Evolutionary conservation across 805 yeast genomes (phyloP), one percentile per base, ranked within the genome.

Genomic region (Suhomyces sp.): DNA sequence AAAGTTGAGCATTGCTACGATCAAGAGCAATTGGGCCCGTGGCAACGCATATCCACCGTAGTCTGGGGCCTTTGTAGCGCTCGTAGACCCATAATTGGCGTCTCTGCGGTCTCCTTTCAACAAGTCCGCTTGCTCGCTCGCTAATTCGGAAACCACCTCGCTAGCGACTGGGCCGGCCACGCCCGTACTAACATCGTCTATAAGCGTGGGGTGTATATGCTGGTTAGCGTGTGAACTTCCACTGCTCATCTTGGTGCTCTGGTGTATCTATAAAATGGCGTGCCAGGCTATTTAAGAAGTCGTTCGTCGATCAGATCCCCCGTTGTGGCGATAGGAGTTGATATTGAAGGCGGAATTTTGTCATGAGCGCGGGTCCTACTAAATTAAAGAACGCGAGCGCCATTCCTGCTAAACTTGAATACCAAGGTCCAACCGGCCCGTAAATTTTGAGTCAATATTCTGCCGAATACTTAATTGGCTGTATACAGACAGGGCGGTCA

Each of bases 61-160:
- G 9, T 57, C 66, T 13, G 24, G 17, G 17, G 40, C 15, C 37
- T 25, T 21, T 20, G 44, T n/a, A 7, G n/a, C 39, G 10, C 31
- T 47, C 7, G 54, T 51, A 4, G 66, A 40, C 0, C 67, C 68
- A 43, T 67, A 63, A 1, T 51, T 46, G 19, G n/a, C 10, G 7
- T 15, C 43, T 15, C 13, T 46, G 49, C 43, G 46, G 31, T 7
- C 12, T 35, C 13, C 13, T 21, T 15, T 7, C 20, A 66, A 46
- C 22, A 65, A 53, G 2, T 60, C 60, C 20, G 41, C 41, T 19
- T 37, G n/a, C 22, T 37, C 41, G 35, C 17, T 7, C 24, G 59
- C 64, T 17, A 67, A 69, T 55, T 72, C 76, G 2, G 73, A 73
- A 3, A 68, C 69, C 6, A 72, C 29, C 48, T 70, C 76, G 12